Percentiles rank a stretch among this genome's conserved stretches.
phyloP scores from a whole-genome alignment of 176 grass and related monocot species.

The Hsuehochloa calcarea region DNA sequence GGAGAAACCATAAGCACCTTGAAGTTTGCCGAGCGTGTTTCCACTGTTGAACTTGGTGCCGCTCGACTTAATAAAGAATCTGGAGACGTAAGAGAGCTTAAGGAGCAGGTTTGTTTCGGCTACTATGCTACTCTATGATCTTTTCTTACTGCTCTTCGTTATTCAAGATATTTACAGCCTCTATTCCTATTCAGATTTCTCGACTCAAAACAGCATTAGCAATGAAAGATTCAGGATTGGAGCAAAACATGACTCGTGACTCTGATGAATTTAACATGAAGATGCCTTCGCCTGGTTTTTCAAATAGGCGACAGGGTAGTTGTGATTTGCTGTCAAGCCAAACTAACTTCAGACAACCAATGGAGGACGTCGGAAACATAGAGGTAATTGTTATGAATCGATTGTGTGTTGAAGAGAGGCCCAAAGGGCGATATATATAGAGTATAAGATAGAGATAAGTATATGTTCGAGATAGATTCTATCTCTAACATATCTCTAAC shows the following conservation, averaged over 20 bases:
- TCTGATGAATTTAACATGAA: constrained; percentile 54
- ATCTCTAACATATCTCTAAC: too few species aligned
- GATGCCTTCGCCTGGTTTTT: constrained; percentile 55
- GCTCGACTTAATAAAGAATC: constrained; percentile 89
- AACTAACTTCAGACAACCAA: constrained; percentile 74
- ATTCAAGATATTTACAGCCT: constrained; percentile 34
- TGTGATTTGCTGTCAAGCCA: constrained; percentile 67
- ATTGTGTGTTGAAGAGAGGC: too few species aligned
- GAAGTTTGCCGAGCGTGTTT: constrained; percentile 97
- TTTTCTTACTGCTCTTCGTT: constrained; percentile 27
- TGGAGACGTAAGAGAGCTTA: constrained; percentile 87
- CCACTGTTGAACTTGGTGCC: constrained; percentile 98
- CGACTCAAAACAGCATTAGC: constrained; percentile 77
- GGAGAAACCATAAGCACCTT: constrained; percentile 97
- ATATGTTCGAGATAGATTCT: too few species aligned
- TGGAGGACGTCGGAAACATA: constrained; percentile 98
- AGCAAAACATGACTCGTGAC: constrained; percentile 50
- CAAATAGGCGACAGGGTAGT: constrained; percentile 47
- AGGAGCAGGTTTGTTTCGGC: constrained; percentile 73
- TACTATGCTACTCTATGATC: constrained; percentile 3
- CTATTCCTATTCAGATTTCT: constrained; percentile 54
- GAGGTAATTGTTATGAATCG: too few species aligned
- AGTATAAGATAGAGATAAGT: too few species aligned
- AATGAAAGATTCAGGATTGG: constrained; percentile 67
- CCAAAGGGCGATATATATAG: too few species aligned